These are phyloP conservation scores for Erythrobasidium yunnanense DNA, from an alignment of 768 basidiomycete species.

Conservation along the genomic window DNA sequence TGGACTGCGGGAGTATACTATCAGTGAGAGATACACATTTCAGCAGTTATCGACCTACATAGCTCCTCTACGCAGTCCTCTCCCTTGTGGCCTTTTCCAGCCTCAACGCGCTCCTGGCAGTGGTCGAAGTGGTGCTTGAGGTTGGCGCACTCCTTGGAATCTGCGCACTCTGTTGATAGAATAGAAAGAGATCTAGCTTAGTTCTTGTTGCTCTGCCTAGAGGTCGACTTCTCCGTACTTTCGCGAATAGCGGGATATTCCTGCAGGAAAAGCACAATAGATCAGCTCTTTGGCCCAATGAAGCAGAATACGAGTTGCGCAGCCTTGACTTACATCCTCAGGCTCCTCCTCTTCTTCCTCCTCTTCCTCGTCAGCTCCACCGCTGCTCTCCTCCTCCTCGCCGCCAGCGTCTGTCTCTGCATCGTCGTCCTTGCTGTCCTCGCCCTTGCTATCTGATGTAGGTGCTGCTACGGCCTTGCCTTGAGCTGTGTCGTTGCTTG, in stretches of 20 bases:
- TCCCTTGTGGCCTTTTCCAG: constrained; percentile 33
- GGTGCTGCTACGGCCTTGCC: constrained; percentile 5
- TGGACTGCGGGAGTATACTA: constrained; percentile 30
- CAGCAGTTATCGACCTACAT: constrained; percentile 29
- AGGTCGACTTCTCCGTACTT: too few species aligned
- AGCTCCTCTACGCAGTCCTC: constrained; percentile 39
- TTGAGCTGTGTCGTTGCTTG: not conserved
- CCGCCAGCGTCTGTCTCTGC: not conserved
- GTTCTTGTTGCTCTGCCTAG: too few species aligned
- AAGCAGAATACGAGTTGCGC: too few species aligned
- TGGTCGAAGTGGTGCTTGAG: constrained; percentile 39
- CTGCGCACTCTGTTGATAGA: constrained; percentile 30
- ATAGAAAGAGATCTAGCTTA: not conserved
- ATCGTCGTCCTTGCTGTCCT: not conserved
- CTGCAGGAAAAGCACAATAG: too few species aligned
- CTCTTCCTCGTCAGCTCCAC: not conserved
- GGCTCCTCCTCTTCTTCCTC: constrained; percentile 27
- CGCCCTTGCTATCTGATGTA: not conserved
- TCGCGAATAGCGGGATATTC: constrained; percentile 23
- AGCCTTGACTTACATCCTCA: constrained; percentile 19
- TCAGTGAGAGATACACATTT: too few species aligned
- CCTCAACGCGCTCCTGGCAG: constrained; percentile 34
- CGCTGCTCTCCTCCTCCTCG: not conserved
- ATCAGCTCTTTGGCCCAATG: too few species aligned
- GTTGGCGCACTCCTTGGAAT: constrained; percentile 34